Conservation (phyloP, 495 filamentous ascomycete genomes). For the Neurospora terricola region DNA sequence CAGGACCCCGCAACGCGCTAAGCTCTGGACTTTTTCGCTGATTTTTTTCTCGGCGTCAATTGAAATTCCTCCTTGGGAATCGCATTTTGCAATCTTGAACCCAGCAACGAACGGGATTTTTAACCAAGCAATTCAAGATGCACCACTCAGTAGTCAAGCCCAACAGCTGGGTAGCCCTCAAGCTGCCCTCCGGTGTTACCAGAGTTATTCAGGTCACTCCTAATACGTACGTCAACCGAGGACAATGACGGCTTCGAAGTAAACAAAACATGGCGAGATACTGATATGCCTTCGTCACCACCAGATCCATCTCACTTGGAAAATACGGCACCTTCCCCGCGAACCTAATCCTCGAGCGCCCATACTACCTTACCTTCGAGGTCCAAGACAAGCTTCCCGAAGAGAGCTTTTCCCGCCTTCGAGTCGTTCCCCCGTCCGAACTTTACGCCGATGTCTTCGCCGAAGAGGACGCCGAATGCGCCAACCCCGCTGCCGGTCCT, state of each 20-base stretch:
- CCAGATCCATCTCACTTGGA: conserved; percentile 69
- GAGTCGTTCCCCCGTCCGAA: conserved; percentile 72
- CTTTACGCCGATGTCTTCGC: conserved; percentile 70
- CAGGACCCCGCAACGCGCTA: background rate
- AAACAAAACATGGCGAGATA: conserved; percentile 4
- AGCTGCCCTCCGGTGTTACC: conserved; percentile 56
- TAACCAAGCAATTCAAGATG: conserved; percentile 19
- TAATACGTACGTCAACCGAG: conserved; percentile 56
- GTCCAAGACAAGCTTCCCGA: conserved; percentile 57
- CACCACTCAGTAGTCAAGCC: conserved; percentile 44
- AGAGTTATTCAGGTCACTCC: conserved; percentile 56
- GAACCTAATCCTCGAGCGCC: conserved; percentile 77
- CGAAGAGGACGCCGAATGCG: conserved; percentile 34
- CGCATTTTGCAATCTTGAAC: background rate
- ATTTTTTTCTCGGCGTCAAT: background rate
- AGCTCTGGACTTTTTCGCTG: background rate
- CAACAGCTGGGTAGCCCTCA: conserved; percentile 53
- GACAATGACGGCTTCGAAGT: background rate
- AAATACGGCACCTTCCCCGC: conserved; percentile 84
- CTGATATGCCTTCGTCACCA: background rate
- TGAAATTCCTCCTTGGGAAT: background rate
- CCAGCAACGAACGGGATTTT: background rate
- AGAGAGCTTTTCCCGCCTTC: conserved; percentile 48
- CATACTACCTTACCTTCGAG: conserved; percentile 86
- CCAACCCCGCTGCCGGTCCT: conserved; percentile 22